Conservation (phyloP, 140 eudicot genomes). For the Senecio squalidus region DNA sequence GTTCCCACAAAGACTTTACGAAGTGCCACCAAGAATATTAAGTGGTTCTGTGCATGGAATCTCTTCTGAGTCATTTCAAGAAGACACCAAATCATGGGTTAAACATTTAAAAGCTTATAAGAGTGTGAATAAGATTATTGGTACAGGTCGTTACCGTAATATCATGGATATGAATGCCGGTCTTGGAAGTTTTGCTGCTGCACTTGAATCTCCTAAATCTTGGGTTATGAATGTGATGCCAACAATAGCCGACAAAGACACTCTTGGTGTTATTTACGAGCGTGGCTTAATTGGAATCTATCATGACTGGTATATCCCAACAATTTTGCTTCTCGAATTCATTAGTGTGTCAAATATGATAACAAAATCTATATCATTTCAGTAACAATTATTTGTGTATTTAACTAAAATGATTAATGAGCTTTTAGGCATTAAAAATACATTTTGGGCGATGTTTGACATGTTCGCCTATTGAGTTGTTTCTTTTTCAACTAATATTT, state of each 20-base stretch:
- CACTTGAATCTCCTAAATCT: slow-evolving; percentile 40
- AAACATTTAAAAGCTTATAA: slow-evolving; percentile 53
- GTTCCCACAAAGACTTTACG: slow-evolving; percentile 59
- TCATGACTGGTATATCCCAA: slow-evolving; percentile 58
- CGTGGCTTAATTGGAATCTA: slow-evolving; percentile 68
- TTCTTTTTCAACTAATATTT: no score
- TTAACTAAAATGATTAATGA: no score
- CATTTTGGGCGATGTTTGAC: no score
- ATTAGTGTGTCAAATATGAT: no score
- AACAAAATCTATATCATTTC: no score
- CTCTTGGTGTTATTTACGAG: slow-evolving; percentile 55
- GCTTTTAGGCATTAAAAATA: no score
- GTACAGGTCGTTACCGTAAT: slow-evolving; percentile 52
- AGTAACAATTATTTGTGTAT: no score
- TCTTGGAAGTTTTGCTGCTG: slow-evolving; percentile 73
- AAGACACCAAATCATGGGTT: slow-evolving; percentile 55
- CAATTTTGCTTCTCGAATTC: not conserved
- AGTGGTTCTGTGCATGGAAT: slow-evolving; percentile 47
- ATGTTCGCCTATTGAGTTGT: no score
- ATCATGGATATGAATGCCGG: slow-evolving; percentile 73
- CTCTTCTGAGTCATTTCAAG: slow-evolving; percentile 38
- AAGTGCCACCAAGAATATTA: slow-evolving; percentile 44
- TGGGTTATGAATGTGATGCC: slow-evolving; percentile 87
- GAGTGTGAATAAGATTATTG: slow-evolving; percentile 51
- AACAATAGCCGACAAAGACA: slow-evolving; percentile 54